Evolutionary conservation across 352 stramenopile species (phyloP), one percentile per base, ranked within the genome.

Genomic region (Phytophthora megakarya): DNA sequence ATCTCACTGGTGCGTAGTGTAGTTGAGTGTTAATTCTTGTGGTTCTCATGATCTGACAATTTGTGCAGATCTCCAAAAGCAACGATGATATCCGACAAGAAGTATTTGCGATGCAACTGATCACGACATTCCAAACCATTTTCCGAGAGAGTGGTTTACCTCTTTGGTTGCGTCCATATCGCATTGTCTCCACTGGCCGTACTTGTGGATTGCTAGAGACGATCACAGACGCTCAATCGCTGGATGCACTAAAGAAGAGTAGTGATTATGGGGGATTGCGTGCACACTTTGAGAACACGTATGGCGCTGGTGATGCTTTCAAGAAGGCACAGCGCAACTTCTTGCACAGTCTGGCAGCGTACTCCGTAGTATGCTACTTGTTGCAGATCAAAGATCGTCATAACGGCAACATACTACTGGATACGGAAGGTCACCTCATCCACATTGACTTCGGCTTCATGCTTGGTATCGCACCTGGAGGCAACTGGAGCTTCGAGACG

Each of bases 371-470:
- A 12, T 97, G 81, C 66, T 97, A 97, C 64, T 65, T 97, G 45
- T 75, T 98, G 21, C 80, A 95, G 72, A 91, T 98, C 67, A 98
- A 98, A 78, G 92, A 98, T 68, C 82, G 93, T 12, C 96, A 99
- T 79, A 99, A 99, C 68, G 97, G 94, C 15, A 99, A 99, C 54
- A 98, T 99, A 53, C 69, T 99, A 49, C 76, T 99, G 28, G 92
- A 98, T 65, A 81, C 66, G 18, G 54, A 92, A 42, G 94, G 93
- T 0, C 85, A 97, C 54, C 60, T 98, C 25, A 86, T 98, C 35
- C 97, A 99, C 81, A 99, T 99, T 54, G 97, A 99, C 76, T 99
- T 98, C 73, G 97, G 97, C 5, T 99, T 98, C 65, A 87, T 98
- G 38, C 81, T 99, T 5, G 96, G 94, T 21, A 97, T 98, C 53